Conservation (phyloP, 2,329 filamentous ascomycete species). For the Penicillium psychrosexuale region DNA sequence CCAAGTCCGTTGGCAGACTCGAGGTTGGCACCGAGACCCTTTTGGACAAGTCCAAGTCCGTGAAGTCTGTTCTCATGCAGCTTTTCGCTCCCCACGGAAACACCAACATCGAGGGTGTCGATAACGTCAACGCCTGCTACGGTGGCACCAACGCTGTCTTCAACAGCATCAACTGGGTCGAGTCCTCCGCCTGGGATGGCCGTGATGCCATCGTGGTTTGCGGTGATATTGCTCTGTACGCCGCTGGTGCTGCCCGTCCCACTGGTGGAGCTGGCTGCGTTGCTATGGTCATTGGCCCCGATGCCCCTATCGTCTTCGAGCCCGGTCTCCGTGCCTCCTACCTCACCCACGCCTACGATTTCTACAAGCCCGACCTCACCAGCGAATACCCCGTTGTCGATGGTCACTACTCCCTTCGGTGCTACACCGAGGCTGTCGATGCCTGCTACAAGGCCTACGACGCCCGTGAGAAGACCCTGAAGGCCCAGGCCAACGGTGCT, state of each 20-base stretch:
- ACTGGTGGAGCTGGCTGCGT: conserved; percentile 78
- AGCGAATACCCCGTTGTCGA: conserved; percentile 86
- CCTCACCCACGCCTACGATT: conserved; percentile 83
- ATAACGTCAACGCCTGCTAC: conserved; percentile 83
- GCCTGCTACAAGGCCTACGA: conserved; percentile 77
- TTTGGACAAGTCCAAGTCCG: conserved; percentile 86
- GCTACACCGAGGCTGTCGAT: conserved; percentile 78
- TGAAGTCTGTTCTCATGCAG: conserved; percentile 86
- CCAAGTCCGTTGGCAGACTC: conserved; percentile 72
- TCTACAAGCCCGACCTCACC: conserved; percentile 85
- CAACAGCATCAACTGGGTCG: conserved; percentile 81
- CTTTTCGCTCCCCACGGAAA: conserved; percentile 69
- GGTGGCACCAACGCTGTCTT: conserved; percentile 81
- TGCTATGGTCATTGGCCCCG: conserved; percentile 73
- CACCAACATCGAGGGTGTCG: conserved; percentile 78
- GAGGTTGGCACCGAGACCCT: conserved; percentile 85
- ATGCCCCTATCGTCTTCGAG: conserved; percentile 74
- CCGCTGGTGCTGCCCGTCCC: conserved; percentile 76
- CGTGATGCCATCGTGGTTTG: conserved; percentile 75
- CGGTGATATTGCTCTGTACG: conserved; percentile 81
- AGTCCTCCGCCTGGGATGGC: conserved; percentile 84
- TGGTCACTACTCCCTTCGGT: conserved; percentile 76
- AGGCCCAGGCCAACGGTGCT: conserved; percentile 45
- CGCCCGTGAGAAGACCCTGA: conserved; percentile 65
- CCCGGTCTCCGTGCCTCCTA: conserved; percentile 75